A percentile compares a stretch with the other conserved stretches of the same genome.
phyloP scores from a whole-genome alignment of 805 yeast genomes.

The Ogataea nonfermentans region DNA sequence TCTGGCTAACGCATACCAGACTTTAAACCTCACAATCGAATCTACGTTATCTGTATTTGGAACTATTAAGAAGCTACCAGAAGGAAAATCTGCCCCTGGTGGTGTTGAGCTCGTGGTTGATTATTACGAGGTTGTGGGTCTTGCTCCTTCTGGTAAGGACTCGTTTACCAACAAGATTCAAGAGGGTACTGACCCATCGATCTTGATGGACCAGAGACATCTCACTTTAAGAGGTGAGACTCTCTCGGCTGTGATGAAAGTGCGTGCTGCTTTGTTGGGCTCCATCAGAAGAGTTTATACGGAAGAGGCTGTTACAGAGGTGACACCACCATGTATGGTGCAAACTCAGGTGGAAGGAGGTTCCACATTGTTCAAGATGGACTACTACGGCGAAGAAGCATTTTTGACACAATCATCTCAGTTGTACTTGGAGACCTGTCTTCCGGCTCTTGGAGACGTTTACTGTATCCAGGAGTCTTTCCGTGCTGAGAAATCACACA shows the following conservation, averaged over 20 bases:
- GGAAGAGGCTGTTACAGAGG: constrained; percentile 79
- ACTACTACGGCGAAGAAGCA: constrained; percentile 97
- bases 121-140: constrained; percentile 82
- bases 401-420: constrained; percentile 96
- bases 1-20: constrained; percentile 85
- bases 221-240: constrained; percentile 96
- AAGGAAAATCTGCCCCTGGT: constrained; percentile 96
- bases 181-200: constrained; percentile 90
- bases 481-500: constrained; percentile 98
- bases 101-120: constrained; percentile 93
- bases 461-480: constrained; percentile 97
- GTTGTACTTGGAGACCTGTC: constrained; percentile 91
- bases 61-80: constrained; percentile 78
- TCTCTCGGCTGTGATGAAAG: constrained; percentile 88
- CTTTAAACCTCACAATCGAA: constrained; percentile 84
- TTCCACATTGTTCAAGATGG: constrained; percentile 86
- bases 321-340: constrained; percentile 99
- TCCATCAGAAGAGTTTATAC: constrained; percentile 73
- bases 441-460: constrained; percentile 96
- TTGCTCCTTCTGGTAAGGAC: constrained; percentile 96
- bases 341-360: constrained; percentile 99
- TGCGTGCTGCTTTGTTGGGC: constrained; percentile 75
- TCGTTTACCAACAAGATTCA: constrained; percentile 92
- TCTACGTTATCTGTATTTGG: constrained; percentile 82
- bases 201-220: constrained; percentile 92